A percentile compares a stretch with the other conserved stretches of the same genome.
These are phyloP conservation scores for Capsella rubella DNA, from an alignment of 441 rosid species.

Conservation along the genomic window DNA sequence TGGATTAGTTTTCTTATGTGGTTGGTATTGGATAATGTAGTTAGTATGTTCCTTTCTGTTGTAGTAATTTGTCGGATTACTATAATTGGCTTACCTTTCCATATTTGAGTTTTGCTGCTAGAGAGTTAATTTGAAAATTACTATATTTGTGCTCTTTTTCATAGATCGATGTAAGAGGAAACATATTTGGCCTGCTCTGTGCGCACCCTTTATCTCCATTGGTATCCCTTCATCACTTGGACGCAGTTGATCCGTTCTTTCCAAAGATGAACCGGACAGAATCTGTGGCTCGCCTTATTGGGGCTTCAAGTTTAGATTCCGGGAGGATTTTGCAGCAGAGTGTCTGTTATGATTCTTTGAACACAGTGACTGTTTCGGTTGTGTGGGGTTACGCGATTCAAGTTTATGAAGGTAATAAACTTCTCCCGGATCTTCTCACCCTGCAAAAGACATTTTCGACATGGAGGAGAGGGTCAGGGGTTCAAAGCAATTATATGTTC, in stretches of 20 bases:
- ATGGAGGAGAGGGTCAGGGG: constrained; percentile 75
- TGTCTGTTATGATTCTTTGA: constrained; percentile 73
- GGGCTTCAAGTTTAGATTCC: constrained; percentile 68
- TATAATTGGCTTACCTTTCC: neutral
- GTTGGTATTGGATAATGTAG: neutral
- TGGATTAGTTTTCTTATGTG: neutral
- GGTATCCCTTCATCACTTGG: constrained; percentile 92
- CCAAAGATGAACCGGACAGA: constrained; percentile 63
- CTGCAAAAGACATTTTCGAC: constrained; percentile 72
- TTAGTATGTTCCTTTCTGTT: neutral
- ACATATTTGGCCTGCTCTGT: constrained; percentile 79
- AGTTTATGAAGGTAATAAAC: constrained; percentile 75
- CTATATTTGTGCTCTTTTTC: constrained; percentile 14
- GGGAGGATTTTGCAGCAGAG: constrained; percentile 85
- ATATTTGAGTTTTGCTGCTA: neutral
- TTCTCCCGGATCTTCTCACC: constrained; percentile 79
- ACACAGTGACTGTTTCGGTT: constrained; percentile 68
- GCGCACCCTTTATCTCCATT: constrained; percentile 84
- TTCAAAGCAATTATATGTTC: constrained; percentile 65
- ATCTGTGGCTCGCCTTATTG: constrained; percentile 63
- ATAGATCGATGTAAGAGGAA: constrained; percentile 88
- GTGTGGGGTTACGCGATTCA: constrained; percentile 93
- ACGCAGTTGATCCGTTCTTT: constrained; percentile 82
- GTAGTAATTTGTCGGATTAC: neutral
- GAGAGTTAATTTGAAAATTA: constrained; percentile 8